phyloP scores from a whole-genome alignment of 2,329 filamentous ascomycete species.

The Zarea fungicola region DNA sequence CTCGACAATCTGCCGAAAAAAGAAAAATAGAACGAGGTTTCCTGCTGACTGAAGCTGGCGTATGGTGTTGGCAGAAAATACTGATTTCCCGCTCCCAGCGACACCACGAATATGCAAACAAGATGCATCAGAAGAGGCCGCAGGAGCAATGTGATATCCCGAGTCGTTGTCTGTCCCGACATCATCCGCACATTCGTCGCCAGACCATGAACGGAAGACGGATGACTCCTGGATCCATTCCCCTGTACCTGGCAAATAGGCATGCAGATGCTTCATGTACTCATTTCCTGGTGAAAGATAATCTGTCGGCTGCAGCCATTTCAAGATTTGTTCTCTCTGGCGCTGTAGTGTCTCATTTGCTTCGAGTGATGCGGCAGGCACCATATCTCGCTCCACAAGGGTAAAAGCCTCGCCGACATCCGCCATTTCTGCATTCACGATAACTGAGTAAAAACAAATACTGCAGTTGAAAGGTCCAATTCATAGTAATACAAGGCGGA shows the following conservation, averaged over 20 bases:
- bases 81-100: constrained; percentile 23
- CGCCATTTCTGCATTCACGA: too few relatives aligned
- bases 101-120: constrained; percentile 12
- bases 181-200: neutral
- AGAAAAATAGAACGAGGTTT: constrained; percentile 27
- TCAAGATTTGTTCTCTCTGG: neutral
- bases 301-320: constrained; percentile 25
- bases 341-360: neutral
- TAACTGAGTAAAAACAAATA: too few relatives aligned
- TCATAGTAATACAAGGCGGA: too few relatives aligned
- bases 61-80: constrained; percentile 22
- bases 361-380: neutral
- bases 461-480: too few relatives aligned
- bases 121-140: neutral
- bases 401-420: neutral
- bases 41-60: constrained; percentile 9
- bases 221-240: constrained; percentile 22
- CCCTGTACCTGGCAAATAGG: constrained; percentile 22
- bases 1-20: constrained; percentile 31
- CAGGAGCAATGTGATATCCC: neutral
- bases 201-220: neutral
- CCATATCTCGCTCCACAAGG: constrained; percentile 1
- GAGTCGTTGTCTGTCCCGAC: neutral
- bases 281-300: constrained; percentile 23
- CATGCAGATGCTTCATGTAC: constrained; percentile 21